Conservation (phyloP, 371 early-diverging fungal genomes). For the Mucor saturninus region DNA sequence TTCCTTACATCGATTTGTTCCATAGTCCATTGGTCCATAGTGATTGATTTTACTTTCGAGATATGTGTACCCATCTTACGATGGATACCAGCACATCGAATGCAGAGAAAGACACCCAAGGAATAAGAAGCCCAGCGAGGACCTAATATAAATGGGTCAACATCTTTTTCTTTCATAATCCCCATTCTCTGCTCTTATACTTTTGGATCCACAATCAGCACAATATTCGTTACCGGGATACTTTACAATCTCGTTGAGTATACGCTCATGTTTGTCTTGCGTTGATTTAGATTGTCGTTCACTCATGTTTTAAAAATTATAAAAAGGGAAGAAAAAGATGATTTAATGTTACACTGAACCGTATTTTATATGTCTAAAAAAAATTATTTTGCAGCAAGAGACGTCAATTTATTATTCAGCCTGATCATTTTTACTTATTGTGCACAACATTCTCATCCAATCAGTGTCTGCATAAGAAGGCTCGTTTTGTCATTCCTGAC, state of each 20-base stretch:
- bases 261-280: constrained; percentile 60
- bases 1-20: constrained; percentile 84
- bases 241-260: constrained; percentile 72
- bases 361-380: neutral
- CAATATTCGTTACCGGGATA: constrained; percentile 79
- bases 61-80: constrained; percentile 94
- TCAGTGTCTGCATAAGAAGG: no score
- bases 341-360: constrained; percentile 3
- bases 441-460: no score
- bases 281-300: constrained; percentile 50
- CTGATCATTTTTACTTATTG: no score
- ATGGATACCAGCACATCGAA: constrained; percentile 93
- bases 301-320: constrained; percentile 28
- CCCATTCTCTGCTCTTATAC: constrained; percentile 43
- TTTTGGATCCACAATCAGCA: constrained; percentile 81
- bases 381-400: neutral
- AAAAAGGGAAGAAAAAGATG: neutral
- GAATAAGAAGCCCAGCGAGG: constrained; percentile 97
- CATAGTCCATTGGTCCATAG: constrained; percentile 91
- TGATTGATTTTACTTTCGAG: constrained; percentile 90
- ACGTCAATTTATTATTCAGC: neutral
- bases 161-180: neutral
- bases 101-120: constrained; percentile 93
- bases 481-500: no score
- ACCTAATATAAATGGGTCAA: constrained; percentile 54